Conservation (phyloP, 78 protist genomes). For the Creolimax fragrantissima region DNA sequence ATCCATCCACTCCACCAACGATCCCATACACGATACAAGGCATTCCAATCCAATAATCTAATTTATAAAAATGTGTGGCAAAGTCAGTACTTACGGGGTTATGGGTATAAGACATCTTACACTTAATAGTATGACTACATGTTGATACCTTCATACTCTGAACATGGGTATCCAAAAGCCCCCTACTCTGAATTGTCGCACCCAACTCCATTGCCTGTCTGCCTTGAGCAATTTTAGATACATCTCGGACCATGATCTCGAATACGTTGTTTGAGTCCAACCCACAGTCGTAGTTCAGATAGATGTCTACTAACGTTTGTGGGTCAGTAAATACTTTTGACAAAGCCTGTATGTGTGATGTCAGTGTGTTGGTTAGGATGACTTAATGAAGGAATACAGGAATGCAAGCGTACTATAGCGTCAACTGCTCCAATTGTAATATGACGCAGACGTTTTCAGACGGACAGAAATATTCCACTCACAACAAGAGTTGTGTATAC, state of each 20-base stretch:
- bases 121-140: neutral
- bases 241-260: conserved; percentile 56
- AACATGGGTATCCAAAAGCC: neutral
- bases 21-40: conserved; percentile 12
- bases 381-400: no score
- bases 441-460: no score
- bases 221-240: conserved; percentile 65
- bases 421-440: no score
- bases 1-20: conserved; percentile 26
- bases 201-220: neutral
- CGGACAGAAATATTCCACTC: no score
- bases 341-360: neutral
- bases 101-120: neutral
- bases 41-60: conserved; percentile 14
- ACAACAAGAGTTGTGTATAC: no score
- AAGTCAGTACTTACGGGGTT: neutral
- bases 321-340: conserved; percentile 54
- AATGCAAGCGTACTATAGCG: no score
- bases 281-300: conserved; percentile 93
- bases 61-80: neutral
- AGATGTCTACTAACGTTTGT: conserved; percentile 74
- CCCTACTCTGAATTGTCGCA: conserved; percentile 34
- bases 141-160: neutral
- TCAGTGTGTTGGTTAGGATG: no score
- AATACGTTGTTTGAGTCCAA: conserved; percentile 62